Percentiles rank a stretch among this genome's conserved stretches.
Conservation (phyloP, 768 basidiomycete genomes). For the Auricularia cornea region DNA sequence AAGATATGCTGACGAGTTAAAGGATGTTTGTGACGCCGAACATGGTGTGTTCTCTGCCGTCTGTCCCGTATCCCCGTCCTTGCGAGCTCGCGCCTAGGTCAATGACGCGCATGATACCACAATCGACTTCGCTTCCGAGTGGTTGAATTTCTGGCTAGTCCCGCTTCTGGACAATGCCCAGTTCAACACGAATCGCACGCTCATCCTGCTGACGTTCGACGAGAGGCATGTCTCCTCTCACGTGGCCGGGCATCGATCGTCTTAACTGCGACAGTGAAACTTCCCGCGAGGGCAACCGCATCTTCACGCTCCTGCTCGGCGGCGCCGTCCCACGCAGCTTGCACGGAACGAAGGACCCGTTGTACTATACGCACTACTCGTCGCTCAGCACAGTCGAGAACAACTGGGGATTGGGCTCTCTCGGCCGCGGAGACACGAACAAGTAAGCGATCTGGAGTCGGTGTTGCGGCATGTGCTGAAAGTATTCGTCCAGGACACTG, state of each 20-base stretch:
- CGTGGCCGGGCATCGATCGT: neutral
- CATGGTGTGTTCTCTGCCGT: conserved; percentile 26
- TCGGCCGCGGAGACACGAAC: conserved; percentile 52
- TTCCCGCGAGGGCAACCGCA: conserved; percentile 26
- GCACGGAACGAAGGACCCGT: conserved; percentile 38
- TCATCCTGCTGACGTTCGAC: conserved; percentile 55
- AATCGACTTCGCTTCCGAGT: conserved; percentile 37
- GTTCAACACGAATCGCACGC: conserved; percentile 47
- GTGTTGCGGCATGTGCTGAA: conserved; percentile 1
- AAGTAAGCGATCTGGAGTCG: conserved; percentile 20
- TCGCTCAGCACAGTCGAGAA: conserved; percentile 44
- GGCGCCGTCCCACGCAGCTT: conserved; percentile 35
- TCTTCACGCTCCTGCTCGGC: conserved; percentile 36
- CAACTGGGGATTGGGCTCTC: conserved; percentile 54
- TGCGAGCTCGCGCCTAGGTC: conserved; percentile 11
- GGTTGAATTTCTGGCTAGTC: conserved; percentile 42
- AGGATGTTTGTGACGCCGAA: conserved; percentile 52
- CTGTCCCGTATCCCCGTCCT: too few relatives aligned
- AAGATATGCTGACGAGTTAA: too few relatives aligned
- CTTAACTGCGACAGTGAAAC: too few relatives aligned
- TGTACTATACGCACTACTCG: conserved; percentile 58
- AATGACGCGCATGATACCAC: conserved; percentile 57
- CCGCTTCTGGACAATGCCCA: conserved; percentile 40
- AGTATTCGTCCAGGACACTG: conserved; percentile 16
- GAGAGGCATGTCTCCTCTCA: conserved; percentile 29